These are phyloP conservation scores for Clarireedia hainanense DNA, from an alignment of 2,329 filamentous ascomycete genomes.

Conservation along the genomic window DNA sequence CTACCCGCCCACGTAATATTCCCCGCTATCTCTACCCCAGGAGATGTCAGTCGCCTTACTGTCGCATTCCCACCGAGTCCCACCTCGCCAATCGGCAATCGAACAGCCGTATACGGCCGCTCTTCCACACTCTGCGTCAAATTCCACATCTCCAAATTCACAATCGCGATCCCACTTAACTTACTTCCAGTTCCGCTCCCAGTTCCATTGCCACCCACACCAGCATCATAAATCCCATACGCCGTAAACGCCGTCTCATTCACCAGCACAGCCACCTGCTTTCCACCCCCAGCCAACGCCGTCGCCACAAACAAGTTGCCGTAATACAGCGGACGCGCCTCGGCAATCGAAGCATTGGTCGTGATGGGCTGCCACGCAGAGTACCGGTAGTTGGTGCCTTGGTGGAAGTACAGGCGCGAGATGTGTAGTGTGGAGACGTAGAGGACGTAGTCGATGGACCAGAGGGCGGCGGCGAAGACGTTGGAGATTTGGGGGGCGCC, in stretches of 20 bases:
- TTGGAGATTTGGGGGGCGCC: constrained; percentile 10
- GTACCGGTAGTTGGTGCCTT: constrained; percentile 22
- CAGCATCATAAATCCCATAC: constrained; percentile 18
- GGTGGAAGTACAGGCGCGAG: constrained; percentile 14
- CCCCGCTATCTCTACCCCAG: constrained; percentile 7
- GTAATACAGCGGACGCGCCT: background rate
- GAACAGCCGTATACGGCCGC: constrained; percentile 12
- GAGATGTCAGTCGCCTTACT: constrained; percentile 11
- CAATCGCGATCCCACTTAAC: constrained; percentile 2
- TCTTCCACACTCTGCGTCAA: constrained; percentile 4
- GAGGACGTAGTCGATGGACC: constrained; percentile 16
- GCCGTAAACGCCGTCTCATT: constrained; percentile 6
- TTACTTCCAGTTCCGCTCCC: no score
- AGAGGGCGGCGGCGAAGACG: constrained; percentile 13
- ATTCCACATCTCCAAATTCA: constrained; percentile 17
- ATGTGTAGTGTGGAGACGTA: constrained; percentile 10
- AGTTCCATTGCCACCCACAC: background rate
- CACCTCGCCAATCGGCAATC: constrained; percentile 3
- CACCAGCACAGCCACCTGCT: background rate
- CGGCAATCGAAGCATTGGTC: background rate
- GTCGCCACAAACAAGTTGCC: background rate
- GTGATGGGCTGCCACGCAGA: background rate
- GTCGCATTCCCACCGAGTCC: constrained; percentile 1
- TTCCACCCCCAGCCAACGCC: background rate
- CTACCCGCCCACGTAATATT: constrained; percentile 15